These are phyloP conservation scores for Blastobotrys serpentis DNA, from an alignment of 1,139 yeast genomes.

Conservation along the genomic window DNA sequence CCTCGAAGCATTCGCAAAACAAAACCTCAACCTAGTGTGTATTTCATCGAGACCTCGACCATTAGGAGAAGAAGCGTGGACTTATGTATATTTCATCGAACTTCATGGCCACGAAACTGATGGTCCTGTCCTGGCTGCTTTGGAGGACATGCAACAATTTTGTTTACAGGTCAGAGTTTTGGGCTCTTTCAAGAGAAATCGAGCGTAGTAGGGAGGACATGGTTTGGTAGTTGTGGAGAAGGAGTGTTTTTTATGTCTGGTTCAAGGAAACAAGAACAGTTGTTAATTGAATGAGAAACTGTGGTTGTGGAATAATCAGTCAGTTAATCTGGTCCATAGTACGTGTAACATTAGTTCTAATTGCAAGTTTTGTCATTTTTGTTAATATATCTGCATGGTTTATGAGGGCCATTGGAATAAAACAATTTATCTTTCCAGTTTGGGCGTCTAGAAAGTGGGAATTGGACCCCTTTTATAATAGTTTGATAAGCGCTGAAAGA, in stretches of 20 bases:
- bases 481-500: too few species aligned
- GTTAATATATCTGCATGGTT: too few species aligned
- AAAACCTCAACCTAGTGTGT: constrained; percentile 64
- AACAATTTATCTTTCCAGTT: too few species aligned
- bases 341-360: too few species aligned
- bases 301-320: too few species aligned
- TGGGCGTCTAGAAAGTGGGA: too few species aligned
- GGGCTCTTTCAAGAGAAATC: constrained; percentile 25
- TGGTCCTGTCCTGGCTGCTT: constrained; percentile 20
- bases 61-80: constrained; percentile 68
- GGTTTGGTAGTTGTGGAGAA: too few species aligned
- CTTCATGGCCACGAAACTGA: constrained; percentile 40
- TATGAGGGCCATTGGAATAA: too few species aligned
- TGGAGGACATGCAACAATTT: constrained; percentile 23
- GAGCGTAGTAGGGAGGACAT: constrained; percentile 6
- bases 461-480: too few species aligned
- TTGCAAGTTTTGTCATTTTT: too few species aligned
- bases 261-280: neutral
- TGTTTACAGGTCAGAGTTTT: constrained; percentile 23
- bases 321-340: too few species aligned
- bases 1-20: constrained; percentile 54
- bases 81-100: constrained; percentile 80
- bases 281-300: neutral
- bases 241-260: too few species aligned
- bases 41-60: constrained; percentile 71